Base-by-base conservation (phyloP, 2,329 filamentous ascomycete species). In the Cladosporium sp. region DNA sequence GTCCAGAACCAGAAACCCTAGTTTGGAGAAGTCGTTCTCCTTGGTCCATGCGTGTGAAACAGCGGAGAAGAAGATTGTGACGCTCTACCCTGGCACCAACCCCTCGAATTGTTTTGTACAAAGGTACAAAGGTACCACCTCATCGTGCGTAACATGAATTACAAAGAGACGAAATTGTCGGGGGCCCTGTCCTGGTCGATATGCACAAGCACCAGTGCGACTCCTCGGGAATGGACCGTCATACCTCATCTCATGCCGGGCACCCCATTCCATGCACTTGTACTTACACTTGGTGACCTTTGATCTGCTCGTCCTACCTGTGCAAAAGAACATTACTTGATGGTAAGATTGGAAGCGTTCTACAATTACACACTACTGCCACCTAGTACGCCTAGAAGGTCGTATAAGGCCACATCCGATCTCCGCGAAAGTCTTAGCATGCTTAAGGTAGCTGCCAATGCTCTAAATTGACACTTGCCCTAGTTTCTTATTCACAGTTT, bases 1-100 rank as follows among this genome's bases (percentile, higher is more conserved):
- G 54, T 57, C 54, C 30, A 57, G 54, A 51, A 39, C 21, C 6
- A 10, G 54, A 18, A 57, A 13, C 54, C 54, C 32, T 57, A 54
- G 21, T 49, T 25, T 49, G 30, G 46, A 49, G 21, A 49, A 23
- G 46, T 49, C 21, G 46, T 54, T 21, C 18, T 13, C n/a, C 39
- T 46, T 46, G 39, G 39, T 46, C 39, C 39, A 46, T 46, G 39
- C 39, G 39, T 46, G 39, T 46, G 39, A 11, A 46, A 46, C 39
- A 46, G 39, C 39, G 39, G 39, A 46, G n/a, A 46, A 46, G 39
- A n/a, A n/a, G n/a, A 43, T 46, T 10, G 39, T 13, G 39, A 46
- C 10, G 39, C 6, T 46, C 16, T 28, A 4, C 4, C 28, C 28
- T 28, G 28, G 7, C n/a, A 46, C 39, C 39, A 46, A 14, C 39